These are phyloP conservation scores for Phaeotremella skinneri DNA, from an alignment of 768 basidiomycete species.

Conservation along the genomic window DNA sequence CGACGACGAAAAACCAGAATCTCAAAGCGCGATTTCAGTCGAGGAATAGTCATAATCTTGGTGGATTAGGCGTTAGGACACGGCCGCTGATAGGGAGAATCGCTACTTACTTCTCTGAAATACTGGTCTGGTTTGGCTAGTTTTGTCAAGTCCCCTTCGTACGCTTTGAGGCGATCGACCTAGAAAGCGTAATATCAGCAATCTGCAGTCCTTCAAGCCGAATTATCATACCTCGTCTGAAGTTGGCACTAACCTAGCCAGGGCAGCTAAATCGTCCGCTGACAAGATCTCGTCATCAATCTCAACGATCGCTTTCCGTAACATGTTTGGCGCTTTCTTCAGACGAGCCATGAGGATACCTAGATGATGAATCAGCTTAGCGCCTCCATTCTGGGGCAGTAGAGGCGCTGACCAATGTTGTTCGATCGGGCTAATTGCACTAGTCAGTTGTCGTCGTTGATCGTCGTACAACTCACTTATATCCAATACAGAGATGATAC, in stretches of 20 bases:
- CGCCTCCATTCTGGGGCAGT: background rate
- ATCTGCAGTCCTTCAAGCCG: background rate
- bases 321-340: constrained; percentile 63
- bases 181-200: constrained; percentile 38
- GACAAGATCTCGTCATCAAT: constrained; percentile 68
- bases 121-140: constrained; percentile 82
- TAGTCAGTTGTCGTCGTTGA: background rate
- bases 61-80: background rate
- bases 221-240: constrained; percentile 65
- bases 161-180: constrained; percentile 66
- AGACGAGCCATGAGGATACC: constrained; percentile 82
- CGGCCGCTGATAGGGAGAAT: too few species aligned
- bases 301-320: constrained; percentile 68
- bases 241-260: constrained; percentile 73
- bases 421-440: constrained; percentile 62
- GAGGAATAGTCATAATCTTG: constrained; percentile 75
- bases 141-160: constrained; percentile 64
- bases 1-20: constrained; percentile 82
- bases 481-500: constrained; percentile 69
- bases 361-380: constrained; percentile 39
- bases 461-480: constrained; percentile 55
- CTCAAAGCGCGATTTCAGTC: constrained; percentile 68
- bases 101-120: constrained; percentile 63
- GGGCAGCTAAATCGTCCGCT: constrained; percentile 71
- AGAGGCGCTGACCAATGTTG: constrained; percentile 64